phyloP scores from a whole-genome alignment of 176 grass and related monocot genomes.

The Triticum monococcum region DNA sequence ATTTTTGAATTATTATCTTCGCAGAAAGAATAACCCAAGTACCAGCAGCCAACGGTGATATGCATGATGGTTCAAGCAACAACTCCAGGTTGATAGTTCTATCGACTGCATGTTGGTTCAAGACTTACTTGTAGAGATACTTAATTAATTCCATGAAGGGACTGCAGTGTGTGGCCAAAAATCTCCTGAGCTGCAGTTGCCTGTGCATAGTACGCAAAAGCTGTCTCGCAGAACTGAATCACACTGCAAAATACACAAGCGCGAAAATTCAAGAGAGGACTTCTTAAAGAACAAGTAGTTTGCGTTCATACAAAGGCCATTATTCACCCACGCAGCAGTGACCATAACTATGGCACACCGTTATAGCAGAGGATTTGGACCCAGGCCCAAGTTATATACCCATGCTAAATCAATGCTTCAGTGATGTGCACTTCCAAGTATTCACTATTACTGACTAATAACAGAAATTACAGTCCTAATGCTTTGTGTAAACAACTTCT shows the following conservation, averaged over 20 bases:
- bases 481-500: background rate
- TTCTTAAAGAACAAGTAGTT: background rate
- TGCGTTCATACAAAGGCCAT: background rate
- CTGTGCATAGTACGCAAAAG: conserved; percentile 95
- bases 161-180: conserved; percentile 92
- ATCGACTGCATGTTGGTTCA: conserved; percentile 3
- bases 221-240: conserved; percentile 96
- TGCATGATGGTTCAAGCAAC: background rate
- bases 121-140: conserved; percentile 95
- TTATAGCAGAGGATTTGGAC: too few relatives aligned
- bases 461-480: background rate
- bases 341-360: too few relatives aligned
- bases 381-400: background rate
- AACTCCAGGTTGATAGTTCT: background rate
- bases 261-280: background rate
- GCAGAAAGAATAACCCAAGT: too few relatives aligned
- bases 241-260: conserved; percentile 59
- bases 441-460: background rate
- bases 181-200: conserved; percentile 99
- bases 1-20: too few relatives aligned
- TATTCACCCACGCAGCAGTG: background rate
- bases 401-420: background rate
- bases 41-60: too few relatives aligned
- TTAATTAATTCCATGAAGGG: conserved; percentile 85
- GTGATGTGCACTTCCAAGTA: background rate